Evolutionary conservation across 768 basidiomycete species (phyloP).

Genomic region (Tricholoma bakamatsutake): DNA sequence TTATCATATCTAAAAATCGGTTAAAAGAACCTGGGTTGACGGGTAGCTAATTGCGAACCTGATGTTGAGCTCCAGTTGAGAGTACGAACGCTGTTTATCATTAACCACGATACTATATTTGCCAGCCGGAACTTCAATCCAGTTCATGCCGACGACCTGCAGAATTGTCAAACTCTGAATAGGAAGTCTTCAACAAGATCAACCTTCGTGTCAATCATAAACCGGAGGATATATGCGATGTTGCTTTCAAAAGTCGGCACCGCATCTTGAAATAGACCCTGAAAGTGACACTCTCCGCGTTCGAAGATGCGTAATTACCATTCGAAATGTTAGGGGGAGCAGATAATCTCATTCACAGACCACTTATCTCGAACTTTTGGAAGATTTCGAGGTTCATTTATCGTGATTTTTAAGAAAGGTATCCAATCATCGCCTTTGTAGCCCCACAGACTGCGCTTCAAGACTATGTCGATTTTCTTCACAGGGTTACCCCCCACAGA

Average conservation of each 20-base stretch:
- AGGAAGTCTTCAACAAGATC: conserved; percentile 5
- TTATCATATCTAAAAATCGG: conserved; percentile 57
- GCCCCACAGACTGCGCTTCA: conserved; percentile 77
- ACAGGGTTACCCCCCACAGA: conserved; percentile 33
- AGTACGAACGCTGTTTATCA: conserved; percentile 63
- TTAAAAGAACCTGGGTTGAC: background rate
- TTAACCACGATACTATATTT: conserved; percentile 63
- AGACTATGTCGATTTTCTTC: conserved; percentile 48
- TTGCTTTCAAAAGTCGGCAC: conserved; percentile 89
- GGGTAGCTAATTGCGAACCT: conserved; percentile 38
- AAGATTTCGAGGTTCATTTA: conserved; percentile 65
- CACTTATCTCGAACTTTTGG: conserved; percentile 92
- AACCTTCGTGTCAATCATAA: conserved; percentile 98
- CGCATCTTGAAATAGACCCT: conserved; percentile 47
- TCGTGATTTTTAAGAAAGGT: conserved; percentile 81
- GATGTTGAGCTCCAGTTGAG: conserved; percentile 84
- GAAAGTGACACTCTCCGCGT: conserved; percentile 63
- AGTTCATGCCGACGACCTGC: conserved; percentile 97
- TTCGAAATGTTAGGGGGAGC: conserved; percentile 11
- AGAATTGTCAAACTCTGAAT: background rate
- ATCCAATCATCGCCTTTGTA: conserved; percentile 77
- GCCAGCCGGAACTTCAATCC: conserved; percentile 89
- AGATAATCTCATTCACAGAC: background rate
- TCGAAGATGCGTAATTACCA: conserved; percentile 58
- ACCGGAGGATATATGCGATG: conserved; percentile 83